Percentiles rank a stretch among this genome's conserved stretches.
Evolutionary conservation across 1,139 yeast genomes (phyloP).

Genomic region (Yamadazyma pseudoaaseri): DNA sequence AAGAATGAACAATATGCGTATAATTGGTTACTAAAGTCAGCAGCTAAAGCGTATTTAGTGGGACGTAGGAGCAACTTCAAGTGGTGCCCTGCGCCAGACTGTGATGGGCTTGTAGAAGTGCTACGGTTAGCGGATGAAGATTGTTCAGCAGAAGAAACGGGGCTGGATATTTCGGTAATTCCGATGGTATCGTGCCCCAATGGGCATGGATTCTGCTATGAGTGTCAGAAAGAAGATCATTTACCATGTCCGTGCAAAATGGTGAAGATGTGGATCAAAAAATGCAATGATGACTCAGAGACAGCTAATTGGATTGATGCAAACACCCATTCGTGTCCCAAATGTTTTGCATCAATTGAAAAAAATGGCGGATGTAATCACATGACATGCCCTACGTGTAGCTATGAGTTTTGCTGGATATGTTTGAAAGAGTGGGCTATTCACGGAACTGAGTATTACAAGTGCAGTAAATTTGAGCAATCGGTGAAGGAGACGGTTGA

Average conservation of each 20-base stretch:
- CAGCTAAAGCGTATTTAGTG: constrained; percentile 53
- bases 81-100: constrained; percentile 91
- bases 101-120: constrained; percentile 35
- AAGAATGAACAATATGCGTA: constrained; percentile 2
- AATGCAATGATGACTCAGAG: constrained; percentile 85
- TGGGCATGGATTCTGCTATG: constrained; percentile 75
- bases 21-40: constrained; percentile 21
- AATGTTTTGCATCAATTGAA: constrained; percentile 62
- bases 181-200: constrained; percentile 71
- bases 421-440: constrained; percentile 74
- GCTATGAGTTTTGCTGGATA: constrained; percentile 88
- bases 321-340: constrained; percentile 82
- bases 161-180: constrained; percentile 24
- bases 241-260: constrained; percentile 78
- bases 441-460: constrained; percentile 68
- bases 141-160: constrained; percentile 19
- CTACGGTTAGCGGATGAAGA: constrained; percentile 26
- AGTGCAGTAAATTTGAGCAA: constrained; percentile 62
- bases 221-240: constrained; percentile 77
- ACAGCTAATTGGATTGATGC: constrained; percentile 88
- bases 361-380: constrained; percentile 97
- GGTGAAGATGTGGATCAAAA: constrained; percentile 70
- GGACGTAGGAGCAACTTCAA: constrained; percentile 47
- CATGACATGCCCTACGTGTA: constrained; percentile 83
- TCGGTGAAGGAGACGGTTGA: constrained; percentile 32